Evolutionary conservation across 306 rosid genomes (phyloP).

Genomic region (Quercus cerris): DNA sequence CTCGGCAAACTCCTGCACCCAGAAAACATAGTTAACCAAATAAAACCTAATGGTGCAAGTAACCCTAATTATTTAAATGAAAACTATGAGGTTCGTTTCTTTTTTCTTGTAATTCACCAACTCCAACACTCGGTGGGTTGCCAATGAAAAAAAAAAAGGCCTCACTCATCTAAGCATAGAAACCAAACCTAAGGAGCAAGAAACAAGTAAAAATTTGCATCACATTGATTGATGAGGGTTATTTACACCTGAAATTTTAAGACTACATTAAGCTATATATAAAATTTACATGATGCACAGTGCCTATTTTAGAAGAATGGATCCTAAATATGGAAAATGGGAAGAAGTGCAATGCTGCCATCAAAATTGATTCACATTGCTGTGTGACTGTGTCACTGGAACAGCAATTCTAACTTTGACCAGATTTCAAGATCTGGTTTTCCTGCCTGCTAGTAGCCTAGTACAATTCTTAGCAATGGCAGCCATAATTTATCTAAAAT

Average conservation of each 20-base stretch:
- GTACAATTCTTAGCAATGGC: background rate
- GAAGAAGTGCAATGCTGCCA: background rate
- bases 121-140: no score
- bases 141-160: no score
- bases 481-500: background rate
- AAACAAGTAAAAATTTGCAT: background rate
- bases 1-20: conserved; percentile 73
- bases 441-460: background rate
- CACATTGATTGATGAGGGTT: background rate
- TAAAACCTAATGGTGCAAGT: background rate
- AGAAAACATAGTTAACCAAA: conserved; percentile 24
- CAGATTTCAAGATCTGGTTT: background rate
- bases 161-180: no score
- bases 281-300: background rate
- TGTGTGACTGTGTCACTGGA: background rate
- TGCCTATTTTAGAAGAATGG: background rate
- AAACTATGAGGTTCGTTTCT: no score
- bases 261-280: background rate
- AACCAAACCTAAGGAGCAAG: background rate
- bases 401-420: background rate
- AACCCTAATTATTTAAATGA: background rate
- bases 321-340: background rate
- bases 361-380: background rate
- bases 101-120: no score
- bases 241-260: background rate